Conservation (phyloP, 768 basidiomycete species). For the Mycena albidolilacea region DNA sequence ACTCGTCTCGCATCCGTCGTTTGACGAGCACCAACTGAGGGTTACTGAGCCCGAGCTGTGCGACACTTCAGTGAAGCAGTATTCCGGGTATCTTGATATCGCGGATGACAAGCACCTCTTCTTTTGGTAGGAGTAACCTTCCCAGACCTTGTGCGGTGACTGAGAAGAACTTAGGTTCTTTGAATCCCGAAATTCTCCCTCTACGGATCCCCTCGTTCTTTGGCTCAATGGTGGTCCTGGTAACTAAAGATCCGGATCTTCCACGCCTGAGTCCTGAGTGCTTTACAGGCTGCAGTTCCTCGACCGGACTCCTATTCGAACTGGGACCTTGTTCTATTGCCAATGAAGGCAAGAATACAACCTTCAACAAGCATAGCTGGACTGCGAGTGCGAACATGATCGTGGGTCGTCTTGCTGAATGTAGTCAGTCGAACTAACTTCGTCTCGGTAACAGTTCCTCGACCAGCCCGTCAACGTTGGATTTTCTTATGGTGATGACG, state of each 20-base stretch:
- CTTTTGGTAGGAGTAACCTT: conserved; percentile 74
- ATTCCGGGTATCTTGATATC: conserved; percentile 89
- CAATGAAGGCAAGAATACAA: conserved; percentile 78
- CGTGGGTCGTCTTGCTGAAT: conserved; percentile 11
- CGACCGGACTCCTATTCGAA: conserved; percentile 92
- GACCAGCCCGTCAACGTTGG: conserved; percentile 92
- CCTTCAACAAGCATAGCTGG: conserved; percentile 88
- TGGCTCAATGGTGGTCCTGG: conserved; percentile 93
- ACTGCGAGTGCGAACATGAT: conserved; percentile 84
- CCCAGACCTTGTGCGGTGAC: background rate
- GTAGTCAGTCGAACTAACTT: background rate
- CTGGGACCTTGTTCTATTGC: conserved; percentile 89
- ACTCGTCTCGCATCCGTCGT: conserved; percentile 68
- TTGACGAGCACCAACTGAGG: conserved; percentile 68
- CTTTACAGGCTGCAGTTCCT: conserved; percentile 65
- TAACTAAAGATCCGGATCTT: background rate
- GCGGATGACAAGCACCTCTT: conserved; percentile 86
- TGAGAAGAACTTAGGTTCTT: conserved; percentile 76
- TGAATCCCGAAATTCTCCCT: conserved; percentile 82
- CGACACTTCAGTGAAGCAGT: conserved; percentile 84
- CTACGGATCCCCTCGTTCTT: conserved; percentile 85
- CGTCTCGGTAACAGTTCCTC: conserved; percentile 59
- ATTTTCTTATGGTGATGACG: conserved; percentile 87
- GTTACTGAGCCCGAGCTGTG: conserved; percentile 81
- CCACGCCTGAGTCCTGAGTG: background rate